Evolutionary conservation across 352 stramenopile genomes (phyloP).

Genomic region (Globisporangium polare): DNA sequence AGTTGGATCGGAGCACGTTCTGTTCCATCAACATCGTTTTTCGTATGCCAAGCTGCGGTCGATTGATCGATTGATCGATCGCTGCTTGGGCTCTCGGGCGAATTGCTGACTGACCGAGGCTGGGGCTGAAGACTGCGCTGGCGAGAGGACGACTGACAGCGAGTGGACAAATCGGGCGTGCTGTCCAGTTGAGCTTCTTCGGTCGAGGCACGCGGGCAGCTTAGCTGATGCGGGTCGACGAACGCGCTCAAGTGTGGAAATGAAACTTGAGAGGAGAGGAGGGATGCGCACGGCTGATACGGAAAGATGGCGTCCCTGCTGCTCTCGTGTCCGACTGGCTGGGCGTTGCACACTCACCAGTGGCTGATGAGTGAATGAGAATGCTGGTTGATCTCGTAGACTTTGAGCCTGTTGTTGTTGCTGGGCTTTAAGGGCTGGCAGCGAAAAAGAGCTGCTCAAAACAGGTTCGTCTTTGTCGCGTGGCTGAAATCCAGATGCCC

Average conservation of each 20-base stretch:
- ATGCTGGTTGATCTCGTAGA: neutral
- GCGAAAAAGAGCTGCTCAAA: no score
- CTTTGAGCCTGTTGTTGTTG: neutral
- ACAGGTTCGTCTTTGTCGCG: neutral
- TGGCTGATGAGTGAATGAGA: neutral
- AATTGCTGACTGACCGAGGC: slow-evolving; percentile 8
- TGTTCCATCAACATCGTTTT: slow-evolving; percentile 19
- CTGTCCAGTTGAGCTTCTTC: neutral
- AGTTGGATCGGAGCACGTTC: slow-evolving; percentile 18
- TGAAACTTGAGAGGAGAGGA: slow-evolving; percentile 1
- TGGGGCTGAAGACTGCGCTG: neutral
- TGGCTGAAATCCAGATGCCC: slow-evolving; percentile 4
- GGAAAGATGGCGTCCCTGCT: neutral
- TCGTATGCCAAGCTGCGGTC: neutral
- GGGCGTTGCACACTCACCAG: slow-evolving; percentile 1
- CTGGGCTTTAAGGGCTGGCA: no score
- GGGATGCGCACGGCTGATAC: slow-evolving; percentile 7
- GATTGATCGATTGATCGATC: neutral
- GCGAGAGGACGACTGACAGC: no score
- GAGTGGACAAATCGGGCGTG: neutral
- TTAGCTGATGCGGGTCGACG: slow-evolving; percentile 3
- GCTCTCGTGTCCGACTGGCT: slow-evolving; percentile 7
- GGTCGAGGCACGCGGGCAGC: neutral
- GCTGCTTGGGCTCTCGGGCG: neutral
- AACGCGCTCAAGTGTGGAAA: slow-evolving; percentile 9